Percentiles rank a stretch among this genome's conserved stretches.
These are phyloP conservation scores for Amaranthus palmeri DNA, from an alignment of 148 eudicot species.

Conservation along the genomic window DNA sequence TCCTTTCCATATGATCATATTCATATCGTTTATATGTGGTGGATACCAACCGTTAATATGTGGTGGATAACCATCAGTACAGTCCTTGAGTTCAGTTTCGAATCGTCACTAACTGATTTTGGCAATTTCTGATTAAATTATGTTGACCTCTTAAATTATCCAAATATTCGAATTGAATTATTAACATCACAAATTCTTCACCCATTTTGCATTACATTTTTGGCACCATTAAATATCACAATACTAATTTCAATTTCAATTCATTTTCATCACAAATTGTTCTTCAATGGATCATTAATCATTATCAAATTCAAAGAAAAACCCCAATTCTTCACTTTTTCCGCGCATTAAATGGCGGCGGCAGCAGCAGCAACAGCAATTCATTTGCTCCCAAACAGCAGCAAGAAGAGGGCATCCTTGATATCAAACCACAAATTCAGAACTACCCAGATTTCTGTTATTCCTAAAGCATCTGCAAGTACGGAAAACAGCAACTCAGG, in stretches of 20 bases:
- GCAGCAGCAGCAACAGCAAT: constrained; percentile 29
- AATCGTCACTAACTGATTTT: neutral
- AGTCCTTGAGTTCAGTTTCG: neutral
- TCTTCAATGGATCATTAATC: neutral
- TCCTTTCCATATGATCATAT: neutral
- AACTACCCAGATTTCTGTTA: constrained; percentile 9
- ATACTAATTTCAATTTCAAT: neutral
- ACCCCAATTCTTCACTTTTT: neutral
- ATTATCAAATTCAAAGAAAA: neutral
- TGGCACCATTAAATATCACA: neutral
- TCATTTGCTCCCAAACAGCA: constrained; percentile 13
- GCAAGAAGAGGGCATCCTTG: constrained; percentile 4
- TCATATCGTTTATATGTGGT: neutral
- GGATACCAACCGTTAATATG: constrained; percentile 13
- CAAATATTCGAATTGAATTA: neutral
- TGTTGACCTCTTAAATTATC: constrained; percentile 11
- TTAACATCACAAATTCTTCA: constrained; percentile 12
- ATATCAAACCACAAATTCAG: constrained; percentile 11
- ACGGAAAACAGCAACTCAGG: constrained; percentile 6
- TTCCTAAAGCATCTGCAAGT: constrained; percentile 29
- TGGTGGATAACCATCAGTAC: constrained; percentile 15
- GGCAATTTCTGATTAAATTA: constrained; percentile 10
- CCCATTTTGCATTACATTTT: neutral
- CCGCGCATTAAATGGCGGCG: constrained; percentile 11
- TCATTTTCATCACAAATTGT: constrained; percentile 10